Evolutionary conservation across 129 eudicot species (phyloP).

Genomic region (Artemisia argyi): DNA sequence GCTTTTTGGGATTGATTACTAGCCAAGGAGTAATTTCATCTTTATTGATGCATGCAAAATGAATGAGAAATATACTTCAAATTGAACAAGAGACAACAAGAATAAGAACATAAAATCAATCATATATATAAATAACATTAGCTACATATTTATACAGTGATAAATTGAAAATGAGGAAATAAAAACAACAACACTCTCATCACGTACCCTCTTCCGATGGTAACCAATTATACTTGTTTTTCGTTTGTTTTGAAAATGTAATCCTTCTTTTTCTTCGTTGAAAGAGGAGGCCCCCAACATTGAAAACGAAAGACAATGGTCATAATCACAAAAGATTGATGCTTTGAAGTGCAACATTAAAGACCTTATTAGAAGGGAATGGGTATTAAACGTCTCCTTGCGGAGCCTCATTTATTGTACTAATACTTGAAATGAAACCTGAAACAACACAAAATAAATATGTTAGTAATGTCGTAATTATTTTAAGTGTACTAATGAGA

Average conservation of each 20-base stretch:
- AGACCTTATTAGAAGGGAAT: too few relatives aligned
- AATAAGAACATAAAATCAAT: background rate
- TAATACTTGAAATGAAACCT: background rate
- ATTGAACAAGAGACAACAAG: background rate
- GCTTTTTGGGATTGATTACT: background rate
- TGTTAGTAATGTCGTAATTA: background rate
- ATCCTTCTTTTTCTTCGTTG: background rate
- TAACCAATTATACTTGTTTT: background rate
- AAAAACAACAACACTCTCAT: constrained; percentile 12
- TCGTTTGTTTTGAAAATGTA: background rate
- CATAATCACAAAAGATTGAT: too few relatives aligned
- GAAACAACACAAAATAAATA: background rate
- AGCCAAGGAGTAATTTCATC: background rate
- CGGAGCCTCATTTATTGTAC: too few relatives aligned
- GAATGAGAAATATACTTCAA: background rate
- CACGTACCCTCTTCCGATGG: constrained; percentile 19
- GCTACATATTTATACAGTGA: constrained; percentile 14
- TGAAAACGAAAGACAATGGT: constrained; percentile 28
- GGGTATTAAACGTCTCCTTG: too few relatives aligned
- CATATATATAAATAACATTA: constrained; percentile 11
- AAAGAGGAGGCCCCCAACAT: background rate
- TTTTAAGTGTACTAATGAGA: background rate
- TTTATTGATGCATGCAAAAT: background rate
- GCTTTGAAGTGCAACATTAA: too few relatives aligned
- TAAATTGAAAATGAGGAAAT: background rate